Base-by-base conservation (phyloP, 2,329 filamentous ascomycete species). In the Zopfia rhizophila region DNA sequence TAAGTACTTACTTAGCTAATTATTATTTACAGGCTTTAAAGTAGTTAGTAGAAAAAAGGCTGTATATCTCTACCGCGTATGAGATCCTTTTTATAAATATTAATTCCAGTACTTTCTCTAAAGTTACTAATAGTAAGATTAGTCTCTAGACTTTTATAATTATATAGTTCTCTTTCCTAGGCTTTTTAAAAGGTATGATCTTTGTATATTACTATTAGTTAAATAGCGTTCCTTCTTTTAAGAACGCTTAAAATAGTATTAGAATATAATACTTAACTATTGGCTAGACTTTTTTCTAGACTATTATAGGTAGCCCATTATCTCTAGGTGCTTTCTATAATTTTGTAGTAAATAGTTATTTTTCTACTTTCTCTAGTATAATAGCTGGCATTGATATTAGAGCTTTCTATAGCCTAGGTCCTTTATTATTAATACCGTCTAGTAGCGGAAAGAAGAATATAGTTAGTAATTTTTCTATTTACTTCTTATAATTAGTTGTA, bases 251-350 rank as follows among this genome's bases (percentile, higher is more conserved):
- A 32, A 50, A 50, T 28, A 50, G 38, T n/a, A n/a, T n/a, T n/a
- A 52, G 48, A 11, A 52, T 40, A 41, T 48, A 36, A 29, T 52
- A 35, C 38, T 52, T 52, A 12, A 48, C 48, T 14, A 45, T 40
- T 6, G 31, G 48, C 48, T 44, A 52, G 33, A 52, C 19, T 37
- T 52, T 43, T 36, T 48, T 52, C 48, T 36, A 52, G 16, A 48
- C 45, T 24, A 32, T 33, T 25, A 38, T 39, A 3, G 45, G 45
- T 28, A 48, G 38, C 31, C 45, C 45, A 30, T 48, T 33, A 23
- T 42, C 38, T 25, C 45, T 39, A 23, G 45, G 45, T 48, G 45
- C 45, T 42, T 48, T 48, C 45, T 35, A 48, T 33, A 39, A 32
- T 35, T 42, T 48, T n/a, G 45, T 33, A 25, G 38, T 39, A 28